These are phyloP conservation scores for Kluyveromyces siamensis DNA, from an alignment of 805 yeast species.

Conservation along the genomic window DNA sequence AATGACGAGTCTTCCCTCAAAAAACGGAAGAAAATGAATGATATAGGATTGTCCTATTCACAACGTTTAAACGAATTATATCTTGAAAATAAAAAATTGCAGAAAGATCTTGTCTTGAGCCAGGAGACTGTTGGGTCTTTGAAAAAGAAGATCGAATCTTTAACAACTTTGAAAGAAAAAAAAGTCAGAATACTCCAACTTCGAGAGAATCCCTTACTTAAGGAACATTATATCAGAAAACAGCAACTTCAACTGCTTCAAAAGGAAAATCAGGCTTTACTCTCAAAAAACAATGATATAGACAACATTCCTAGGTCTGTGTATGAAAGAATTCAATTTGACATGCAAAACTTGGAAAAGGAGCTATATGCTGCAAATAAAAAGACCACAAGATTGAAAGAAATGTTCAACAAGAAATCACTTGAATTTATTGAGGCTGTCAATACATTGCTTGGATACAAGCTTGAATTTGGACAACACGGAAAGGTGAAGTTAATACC, in stretches of 20 bases:
- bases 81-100: slow-evolving; percentile 33
- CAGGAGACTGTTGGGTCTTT: slow-evolving; percentile 31
- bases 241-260: slow-evolving; percentile 41
- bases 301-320: slow-evolving; percentile 49
- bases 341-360: slow-evolving; percentile 38
- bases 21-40: slow-evolving; percentile 24
- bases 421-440: slow-evolving; percentile 61
- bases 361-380: slow-evolving; percentile 44
- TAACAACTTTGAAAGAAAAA: slow-evolving; percentile 29
- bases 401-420: slow-evolving; percentile 58
- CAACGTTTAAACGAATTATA: slow-evolving; percentile 30
- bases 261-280: slow-evolving; percentile 50
- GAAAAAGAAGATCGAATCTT: slow-evolving; percentile 30
- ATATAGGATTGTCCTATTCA: slow-evolving; percentile 20
- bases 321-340: slow-evolving; percentile 52
- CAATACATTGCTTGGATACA: slow-evolving; percentile 61
- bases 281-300: slow-evolving; percentile 15
- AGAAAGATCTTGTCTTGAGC: slow-evolving; percentile 30
- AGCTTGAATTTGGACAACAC: slow-evolving; percentile 55
- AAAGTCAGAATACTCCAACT: slow-evolving; percentile 49
- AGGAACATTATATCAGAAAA: slow-evolving; percentile 53
- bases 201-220: slow-evolving; percentile 53
- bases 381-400: slow-evolving; percentile 41
- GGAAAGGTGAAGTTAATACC: slow-evolving; percentile 47
- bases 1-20: slow-evolving; percentile 11